phyloP scores from a whole-genome alignment of 805 yeast genomes.

The Sungouiozyma intestinalis region DNA sequence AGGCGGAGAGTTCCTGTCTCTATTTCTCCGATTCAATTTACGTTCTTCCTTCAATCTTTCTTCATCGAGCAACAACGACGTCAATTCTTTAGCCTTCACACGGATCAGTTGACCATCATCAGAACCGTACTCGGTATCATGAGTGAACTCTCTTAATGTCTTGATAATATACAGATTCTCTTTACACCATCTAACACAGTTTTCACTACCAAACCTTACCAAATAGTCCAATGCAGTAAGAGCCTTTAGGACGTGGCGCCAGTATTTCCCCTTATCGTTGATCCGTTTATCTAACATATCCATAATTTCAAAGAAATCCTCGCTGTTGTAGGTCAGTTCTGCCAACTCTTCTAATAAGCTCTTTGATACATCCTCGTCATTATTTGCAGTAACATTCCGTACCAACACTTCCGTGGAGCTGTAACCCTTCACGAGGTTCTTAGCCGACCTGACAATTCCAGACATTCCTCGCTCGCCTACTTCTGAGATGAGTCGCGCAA shows the following conservation, averaged over 20 bases:
- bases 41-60: constrained; percentile 73
- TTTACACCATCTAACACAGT: constrained; percentile 84
- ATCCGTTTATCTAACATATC: constrained; percentile 87
- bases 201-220: constrained; percentile 77
- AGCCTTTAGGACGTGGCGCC: constrained; percentile 93
- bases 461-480: not conserved
- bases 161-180: constrained; percentile 83
- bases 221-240: constrained; percentile 78
- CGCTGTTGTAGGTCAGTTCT: constrained; percentile 53
- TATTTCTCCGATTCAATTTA: constrained; percentile 24
- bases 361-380: constrained; percentile 75
- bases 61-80: constrained; percentile 65
- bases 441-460: constrained; percentile 67
- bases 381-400: constrained; percentile 87
- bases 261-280: constrained; percentile 92
- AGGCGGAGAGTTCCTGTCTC: constrained; percentile 10
- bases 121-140: constrained; percentile 59
- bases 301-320: constrained; percentile 81
- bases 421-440: constrained; percentile 72
- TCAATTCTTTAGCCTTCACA: constrained; percentile 82
- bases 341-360: constrained; percentile 78
- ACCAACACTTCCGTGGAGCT: constrained; percentile 77
- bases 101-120: constrained; percentile 87
- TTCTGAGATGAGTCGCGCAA: not conserved
- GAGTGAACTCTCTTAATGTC: constrained; percentile 83